A percentile compares a stretch with the other conserved stretches of the same genome.
Conservation (phyloP, 768 basidiomycete species). For the Tricholoma furcatifolium region DNA sequence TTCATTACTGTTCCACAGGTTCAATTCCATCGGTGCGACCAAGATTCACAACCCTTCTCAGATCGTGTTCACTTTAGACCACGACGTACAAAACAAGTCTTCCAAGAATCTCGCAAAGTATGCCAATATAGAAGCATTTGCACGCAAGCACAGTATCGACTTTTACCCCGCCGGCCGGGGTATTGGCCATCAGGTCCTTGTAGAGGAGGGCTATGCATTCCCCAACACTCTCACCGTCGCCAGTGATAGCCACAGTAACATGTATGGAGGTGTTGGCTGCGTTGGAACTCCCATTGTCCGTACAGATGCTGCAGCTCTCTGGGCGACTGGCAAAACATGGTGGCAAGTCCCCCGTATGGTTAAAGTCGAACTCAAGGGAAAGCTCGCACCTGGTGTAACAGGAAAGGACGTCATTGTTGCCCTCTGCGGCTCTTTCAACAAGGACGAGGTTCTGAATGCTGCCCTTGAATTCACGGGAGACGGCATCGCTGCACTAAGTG, state of each 20-base stretch:
- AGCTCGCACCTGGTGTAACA: conserved; percentile 83
- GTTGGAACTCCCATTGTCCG: conserved; percentile 97
- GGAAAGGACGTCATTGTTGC: conserved; percentile 99
- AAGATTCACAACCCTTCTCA: conserved; percentile 78
- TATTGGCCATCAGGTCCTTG: conserved; percentile 95
- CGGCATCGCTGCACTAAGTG: conserved; percentile 70
- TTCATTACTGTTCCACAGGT: conserved; percentile 45
- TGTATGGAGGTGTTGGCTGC: conserved; percentile 98
- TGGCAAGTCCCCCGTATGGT: conserved; percentile 99
- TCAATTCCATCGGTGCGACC: conserved; percentile 92
- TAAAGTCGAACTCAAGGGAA: conserved; percentile 87
- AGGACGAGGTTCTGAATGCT: conserved; percentile 94
- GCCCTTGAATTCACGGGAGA: conserved; percentile 96
- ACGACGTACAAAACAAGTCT: conserved; percentile 96
- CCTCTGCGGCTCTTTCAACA: conserved; percentile 92
- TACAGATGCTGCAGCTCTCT: conserved; percentile 91
- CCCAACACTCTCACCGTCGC: conserved; percentile 95
- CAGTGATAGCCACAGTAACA: conserved; percentile 95
- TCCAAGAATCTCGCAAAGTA: conserved; percentile 91
- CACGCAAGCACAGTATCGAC: conserved; percentile 79
- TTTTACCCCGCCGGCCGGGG: conserved; percentile 98
- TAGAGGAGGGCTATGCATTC: conserved; percentile 98
- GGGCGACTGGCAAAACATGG: conserved; percentile 99
- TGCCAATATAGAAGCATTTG: conserved; percentile 87
- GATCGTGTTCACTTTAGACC: conserved; percentile 95